Evolutionary conservation across 139 green algal species (phyloP).

Genomic region (Penium margaritaceum): DNA sequence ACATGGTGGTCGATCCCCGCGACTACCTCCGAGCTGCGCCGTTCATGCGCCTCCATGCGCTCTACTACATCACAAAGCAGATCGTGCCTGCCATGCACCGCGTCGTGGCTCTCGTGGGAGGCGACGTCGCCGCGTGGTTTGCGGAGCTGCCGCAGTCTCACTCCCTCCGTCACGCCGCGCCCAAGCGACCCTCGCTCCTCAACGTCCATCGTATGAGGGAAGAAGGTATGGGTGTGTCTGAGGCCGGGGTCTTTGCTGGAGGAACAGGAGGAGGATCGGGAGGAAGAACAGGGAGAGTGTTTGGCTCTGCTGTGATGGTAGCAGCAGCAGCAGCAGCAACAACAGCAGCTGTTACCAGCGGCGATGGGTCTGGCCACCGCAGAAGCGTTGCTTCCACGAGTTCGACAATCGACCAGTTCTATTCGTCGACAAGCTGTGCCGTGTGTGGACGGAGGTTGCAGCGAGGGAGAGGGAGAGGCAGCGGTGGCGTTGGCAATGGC

Average conservation of each 20-base stretch:
- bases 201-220: no score
- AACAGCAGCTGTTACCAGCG: no score
- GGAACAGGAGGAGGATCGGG: neutral
- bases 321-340: no score
- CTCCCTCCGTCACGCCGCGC: no score
- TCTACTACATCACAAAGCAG: slow-evolving; percentile 92
- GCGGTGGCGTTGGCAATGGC: no score
- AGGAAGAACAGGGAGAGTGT: no score
- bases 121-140: slow-evolving; percentile 79
- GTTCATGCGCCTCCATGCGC: slow-evolving; percentile 65
- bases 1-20: slow-evolving; percentile 59
- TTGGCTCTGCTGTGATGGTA: no score
- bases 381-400: no score
- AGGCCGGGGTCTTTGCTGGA: slow-evolving; percentile 6
- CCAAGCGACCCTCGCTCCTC: slow-evolving; percentile 19
- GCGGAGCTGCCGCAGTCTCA: slow-evolving; percentile 58
- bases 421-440: slow-evolving; percentile 81
- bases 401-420: slow-evolving; percentile 82
- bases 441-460: slow-evolving; percentile 77
- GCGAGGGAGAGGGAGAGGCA: slow-evolving; percentile 19
- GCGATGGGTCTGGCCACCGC: no score
- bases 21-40: slow-evolving; percentile 60
- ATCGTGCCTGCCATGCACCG: slow-evolving; percentile 86
- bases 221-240: neutral
- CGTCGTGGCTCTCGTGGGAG: slow-evolving; percentile 76